Evolutionary conservation across 768 basidiomycete genomes (phyloP).

Genomic region (Trametes coccinea): DNA sequence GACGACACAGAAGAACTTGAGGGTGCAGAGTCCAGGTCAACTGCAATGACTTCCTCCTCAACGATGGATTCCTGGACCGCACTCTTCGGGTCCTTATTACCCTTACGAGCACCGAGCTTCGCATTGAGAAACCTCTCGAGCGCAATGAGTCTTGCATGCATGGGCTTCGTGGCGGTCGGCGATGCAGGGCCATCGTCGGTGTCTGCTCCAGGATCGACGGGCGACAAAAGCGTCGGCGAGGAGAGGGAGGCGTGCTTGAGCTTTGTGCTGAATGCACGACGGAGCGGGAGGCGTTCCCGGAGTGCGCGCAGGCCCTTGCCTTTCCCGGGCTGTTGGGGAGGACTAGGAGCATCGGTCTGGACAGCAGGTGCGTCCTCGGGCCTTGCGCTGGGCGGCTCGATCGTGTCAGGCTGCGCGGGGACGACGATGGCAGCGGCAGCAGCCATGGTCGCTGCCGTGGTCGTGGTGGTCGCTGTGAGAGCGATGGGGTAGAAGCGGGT

Average conservation of each 20-base stretch:
- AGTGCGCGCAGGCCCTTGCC: conserved; percentile 16
- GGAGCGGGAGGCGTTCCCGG: conserved; percentile 15
- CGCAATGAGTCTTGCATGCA: conserved; percentile 17
- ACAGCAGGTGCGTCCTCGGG: not conserved
- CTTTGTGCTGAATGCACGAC: conserved; percentile 15
- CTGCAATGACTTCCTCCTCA: not conserved
- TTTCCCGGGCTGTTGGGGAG: conserved; percentile 8
- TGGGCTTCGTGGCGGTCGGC: not conserved
- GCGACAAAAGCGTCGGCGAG: conserved; percentile 2
- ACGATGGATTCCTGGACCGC: not conserved
- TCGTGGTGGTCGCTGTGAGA: conserved; percentile 8
- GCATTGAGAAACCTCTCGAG: conserved; percentile 28
- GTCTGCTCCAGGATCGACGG: not conserved
- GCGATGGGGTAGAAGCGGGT: not conserved
- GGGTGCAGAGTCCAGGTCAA: not conserved
- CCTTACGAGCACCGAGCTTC: conserved; percentile 10
- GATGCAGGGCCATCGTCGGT: not conserved
- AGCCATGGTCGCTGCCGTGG: not conserved
- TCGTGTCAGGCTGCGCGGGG: not conserved
- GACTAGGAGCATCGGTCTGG: not conserved
- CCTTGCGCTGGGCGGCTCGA: not conserved
- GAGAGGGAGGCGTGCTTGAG: conserved; percentile 17
- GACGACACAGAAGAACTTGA: not conserved
- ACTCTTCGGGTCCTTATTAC: conserved; percentile 19
- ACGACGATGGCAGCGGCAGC: not conserved